Evolutionary conservation across 441 rosid genomes (phyloP).

Genomic region (Geranium incanum): DNA sequence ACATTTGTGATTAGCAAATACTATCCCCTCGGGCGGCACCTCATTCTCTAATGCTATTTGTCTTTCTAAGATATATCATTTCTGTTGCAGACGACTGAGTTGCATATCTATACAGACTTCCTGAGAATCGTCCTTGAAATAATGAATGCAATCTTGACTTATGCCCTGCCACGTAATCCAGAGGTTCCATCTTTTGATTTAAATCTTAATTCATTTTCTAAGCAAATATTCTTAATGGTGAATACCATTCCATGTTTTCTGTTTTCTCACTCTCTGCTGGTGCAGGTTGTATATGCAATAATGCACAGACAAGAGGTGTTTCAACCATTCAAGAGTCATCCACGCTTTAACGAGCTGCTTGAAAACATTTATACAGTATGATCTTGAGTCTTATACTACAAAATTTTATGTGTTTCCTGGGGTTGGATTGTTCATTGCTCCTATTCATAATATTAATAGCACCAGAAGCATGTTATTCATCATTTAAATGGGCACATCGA

Average conservation of each 20-base stretch:
- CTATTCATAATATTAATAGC: conserved; percentile 6
- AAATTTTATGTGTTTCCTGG: not conserved
- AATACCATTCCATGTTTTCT: conserved; percentile 8
- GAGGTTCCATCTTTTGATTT: conserved; percentile 26
- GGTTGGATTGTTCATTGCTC: not conserved
- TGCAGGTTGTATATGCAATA: conserved; percentile 82
- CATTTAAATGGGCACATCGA: not conserved
- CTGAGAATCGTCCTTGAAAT: conserved; percentile 95
- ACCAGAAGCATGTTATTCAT: not conserved
- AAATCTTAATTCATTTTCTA: not conserved
- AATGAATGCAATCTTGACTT: conserved; percentile 87
- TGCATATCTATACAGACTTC: conserved; percentile 95
- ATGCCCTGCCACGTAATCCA: conserved; percentile 92
- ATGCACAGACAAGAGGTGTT: conserved; percentile 99
- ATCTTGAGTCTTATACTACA: conserved; percentile 5
- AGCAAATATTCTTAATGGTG: not conserved
- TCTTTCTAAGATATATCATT: conserved; percentile 23
- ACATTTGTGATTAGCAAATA: conserved; percentile 5
- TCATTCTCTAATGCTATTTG: conserved; percentile 13
- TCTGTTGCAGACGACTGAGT: conserved; percentile 70
- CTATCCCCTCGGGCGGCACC: not conserved
- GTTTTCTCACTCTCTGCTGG: conserved; percentile 14
- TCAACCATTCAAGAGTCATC: conserved; percentile 83
- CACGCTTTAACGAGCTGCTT: conserved; percentile 81
- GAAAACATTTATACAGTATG: conserved; percentile 84